Conservation (phyloP, 139 green algal genomes). For the Picochlorum sp. region DNA sequence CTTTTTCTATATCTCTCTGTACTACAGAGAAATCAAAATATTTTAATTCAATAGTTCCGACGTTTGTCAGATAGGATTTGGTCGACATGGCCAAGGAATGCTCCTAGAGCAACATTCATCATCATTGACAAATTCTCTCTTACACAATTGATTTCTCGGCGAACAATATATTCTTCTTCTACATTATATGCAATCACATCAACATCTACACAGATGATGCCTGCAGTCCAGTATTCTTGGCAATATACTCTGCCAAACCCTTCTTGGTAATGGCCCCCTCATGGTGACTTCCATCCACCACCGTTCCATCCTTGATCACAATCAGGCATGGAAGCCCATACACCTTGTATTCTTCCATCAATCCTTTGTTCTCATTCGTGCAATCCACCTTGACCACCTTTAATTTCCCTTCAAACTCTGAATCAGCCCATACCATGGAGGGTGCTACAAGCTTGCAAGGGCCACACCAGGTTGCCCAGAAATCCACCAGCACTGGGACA, state of each 20-base stretch:
- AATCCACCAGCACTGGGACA: slow-evolving; percentile 81
- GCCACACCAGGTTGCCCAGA: slow-evolving; percentile 89
- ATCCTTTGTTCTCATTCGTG: slow-evolving; percentile 63
- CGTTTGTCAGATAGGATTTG: no score
- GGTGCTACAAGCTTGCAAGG: slow-evolving; percentile 85
- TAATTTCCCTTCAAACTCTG: slow-evolving; percentile 60
- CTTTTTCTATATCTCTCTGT: no score
- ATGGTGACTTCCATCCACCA: slow-evolving; percentile 60
- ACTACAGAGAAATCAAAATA: no score
- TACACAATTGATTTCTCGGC: no score
- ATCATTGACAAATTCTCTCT: no score
- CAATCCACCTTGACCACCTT: slow-evolving; percentile 93
- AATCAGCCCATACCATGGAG: slow-evolving; percentile 55
- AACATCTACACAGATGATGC: background rate
- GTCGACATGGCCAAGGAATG: no score
- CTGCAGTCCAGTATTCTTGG: background rate
- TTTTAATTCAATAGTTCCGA: no score
- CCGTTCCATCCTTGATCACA: slow-evolving; percentile 81
- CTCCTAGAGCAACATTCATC: no score
- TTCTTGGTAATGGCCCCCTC: slow-evolving; percentile 82
- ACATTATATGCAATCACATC: no score
- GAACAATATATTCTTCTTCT: no score
- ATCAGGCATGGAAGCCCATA: slow-evolving; percentile 92
- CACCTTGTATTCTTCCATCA: slow-evolving; percentile 89
- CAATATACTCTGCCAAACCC: slow-evolving; percentile 63